Conservation (phyloP, 176 grass and related monocot species). For the Puya raimondii region DNA sequence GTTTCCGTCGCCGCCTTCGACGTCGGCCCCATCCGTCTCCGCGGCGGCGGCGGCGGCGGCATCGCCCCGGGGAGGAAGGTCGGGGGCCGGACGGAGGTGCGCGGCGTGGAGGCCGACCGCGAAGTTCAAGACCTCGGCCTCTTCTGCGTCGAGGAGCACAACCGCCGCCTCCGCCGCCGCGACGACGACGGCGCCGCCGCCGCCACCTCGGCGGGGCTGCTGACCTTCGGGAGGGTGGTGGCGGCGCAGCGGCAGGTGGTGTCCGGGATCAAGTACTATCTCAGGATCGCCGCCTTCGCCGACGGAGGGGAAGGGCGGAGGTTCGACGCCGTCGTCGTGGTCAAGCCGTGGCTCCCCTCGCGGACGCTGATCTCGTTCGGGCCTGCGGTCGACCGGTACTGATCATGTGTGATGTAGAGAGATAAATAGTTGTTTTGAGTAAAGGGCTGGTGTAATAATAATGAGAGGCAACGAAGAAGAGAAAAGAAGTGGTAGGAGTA, state of each 20-base stretch:
- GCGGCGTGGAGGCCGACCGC: constrained; percentile 46
- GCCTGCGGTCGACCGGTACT: constrained; percentile 9
- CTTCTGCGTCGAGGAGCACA: constrained; percentile 73
- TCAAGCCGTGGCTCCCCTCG: constrained; percentile 64
- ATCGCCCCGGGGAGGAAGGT: constrained; percentile 46
- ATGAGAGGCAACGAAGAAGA: no score
- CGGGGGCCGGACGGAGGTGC: constrained; percentile 46
- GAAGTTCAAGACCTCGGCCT: constrained; percentile 79
- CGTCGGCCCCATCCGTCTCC: not conserved
- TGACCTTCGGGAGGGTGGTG: constrained; percentile 51
- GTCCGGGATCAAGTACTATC: constrained; percentile 87
- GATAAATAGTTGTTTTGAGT: no score
- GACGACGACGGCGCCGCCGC: not conserved
- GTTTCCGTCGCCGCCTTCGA: not conserved
- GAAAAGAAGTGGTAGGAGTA: no score
- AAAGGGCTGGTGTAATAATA: no score
- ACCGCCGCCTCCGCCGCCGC: constrained; percentile 14
- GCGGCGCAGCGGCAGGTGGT: constrained; percentile 83
- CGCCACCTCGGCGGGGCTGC: not conserved
- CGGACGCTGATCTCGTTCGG: constrained; percentile 53
- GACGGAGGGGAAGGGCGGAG: constrained; percentile 18
- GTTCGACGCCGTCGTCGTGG: constrained; percentile 60
- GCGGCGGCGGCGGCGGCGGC: not conserved
- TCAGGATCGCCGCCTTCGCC: constrained; percentile 33
- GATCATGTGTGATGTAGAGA: no score